A percentile compares a stretch with the other conserved stretches of the same genome.
These are phyloP conservation scores for Ustilago nuda DNA, from an alignment of 1,284 basidiomycete genomes.

Conservation along the genomic window DNA sequence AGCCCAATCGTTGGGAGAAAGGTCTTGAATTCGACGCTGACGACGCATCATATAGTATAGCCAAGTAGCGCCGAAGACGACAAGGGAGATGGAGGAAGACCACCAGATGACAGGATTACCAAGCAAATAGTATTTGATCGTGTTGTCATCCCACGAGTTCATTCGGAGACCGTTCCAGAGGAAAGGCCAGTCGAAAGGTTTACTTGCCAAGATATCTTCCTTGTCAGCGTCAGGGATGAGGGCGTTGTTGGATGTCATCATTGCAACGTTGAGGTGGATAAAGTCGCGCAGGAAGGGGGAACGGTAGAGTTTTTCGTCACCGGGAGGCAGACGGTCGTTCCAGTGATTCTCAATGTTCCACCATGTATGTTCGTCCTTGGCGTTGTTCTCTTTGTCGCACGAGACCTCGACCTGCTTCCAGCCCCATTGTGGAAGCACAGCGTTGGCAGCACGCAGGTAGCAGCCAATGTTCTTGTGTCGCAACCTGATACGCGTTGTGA, in stretches of 20 bases:
- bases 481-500: constrained; percentile 90
- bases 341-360: constrained; percentile 99
- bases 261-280: constrained; percentile 97
- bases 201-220: constrained; percentile 93
- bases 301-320: constrained; percentile 82
- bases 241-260: constrained; percentile 99
- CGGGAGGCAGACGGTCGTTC: constrained; percentile 89
- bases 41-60: constrained; percentile 81
- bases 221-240: constrained; percentile 97
- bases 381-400: constrained; percentile 89
- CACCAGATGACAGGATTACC: constrained; percentile 95
- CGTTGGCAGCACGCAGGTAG: constrained; percentile 89
- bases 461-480: constrained; percentile 76
- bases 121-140: constrained; percentile 92
- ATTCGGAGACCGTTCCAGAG: constrained; percentile 85
- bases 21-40: constrained; percentile 90
- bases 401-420: constrained; percentile 98
- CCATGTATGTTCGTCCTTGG: constrained; percentile 85
- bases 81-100: constrained; percentile 79
- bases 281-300: constrained; percentile 97
- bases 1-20: constrained; percentile 88
- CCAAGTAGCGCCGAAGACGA: constrained; percentile 74
- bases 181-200: constrained; percentile 93
- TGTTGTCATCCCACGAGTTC: constrained; percentile 93
- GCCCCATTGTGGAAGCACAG: constrained; percentile 94